A percentile compares a stretch with the other conserved stretches of the same genome.
These are phyloP conservation scores for Zancudomyces culisetae DNA, from an alignment of 371 early-diverging fungal genomes.

Conservation along the genomic window DNA sequence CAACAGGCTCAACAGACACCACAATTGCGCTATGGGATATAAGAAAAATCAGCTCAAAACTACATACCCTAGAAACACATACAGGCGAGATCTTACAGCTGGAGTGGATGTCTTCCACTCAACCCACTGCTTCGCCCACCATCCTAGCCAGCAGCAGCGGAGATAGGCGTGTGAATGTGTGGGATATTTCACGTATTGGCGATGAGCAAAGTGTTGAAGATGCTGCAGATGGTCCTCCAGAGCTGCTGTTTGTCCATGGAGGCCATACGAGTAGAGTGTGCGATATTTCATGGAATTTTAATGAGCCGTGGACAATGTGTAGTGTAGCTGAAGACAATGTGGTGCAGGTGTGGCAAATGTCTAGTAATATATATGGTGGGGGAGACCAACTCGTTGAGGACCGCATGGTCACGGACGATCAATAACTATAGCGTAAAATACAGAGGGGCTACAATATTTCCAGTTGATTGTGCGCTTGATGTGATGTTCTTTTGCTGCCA, in stretches of 20 bases:
- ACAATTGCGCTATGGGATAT: constrained; percentile 93
- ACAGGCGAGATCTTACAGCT: constrained; percentile 82
- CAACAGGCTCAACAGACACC: constrained; percentile 91
- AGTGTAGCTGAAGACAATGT: constrained; percentile 93
- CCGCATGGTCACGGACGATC: neutral
- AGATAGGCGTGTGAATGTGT: constrained; percentile 86
- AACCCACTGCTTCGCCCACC: constrained; percentile 70
- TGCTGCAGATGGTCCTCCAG: constrained; percentile 95
- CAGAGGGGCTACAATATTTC: no score
- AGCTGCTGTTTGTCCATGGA: constrained; percentile 95
- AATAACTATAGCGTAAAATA: no score
- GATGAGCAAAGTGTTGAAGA: constrained; percentile 91
- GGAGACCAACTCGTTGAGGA: neutral
- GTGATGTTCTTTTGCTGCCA: no score
- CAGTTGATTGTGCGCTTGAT: no score
- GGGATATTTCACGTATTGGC: constrained; percentile 90
- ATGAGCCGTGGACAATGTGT: constrained; percentile 87
- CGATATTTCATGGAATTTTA: constrained; percentile 93
- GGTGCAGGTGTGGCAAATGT: constrained; percentile 97
- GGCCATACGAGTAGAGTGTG: constrained; percentile 95
- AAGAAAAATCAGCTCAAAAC: constrained; percentile 58
- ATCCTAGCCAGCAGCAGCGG: constrained; percentile 80
- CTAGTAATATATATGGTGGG: constrained; percentile 28
- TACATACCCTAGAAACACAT: constrained; percentile 80
- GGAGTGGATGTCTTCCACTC: constrained; percentile 41